Evolutionary conservation across 1,284 basidiomycete genomes (phyloP).

Genomic region (Mycosarcoma maydis): DNA sequence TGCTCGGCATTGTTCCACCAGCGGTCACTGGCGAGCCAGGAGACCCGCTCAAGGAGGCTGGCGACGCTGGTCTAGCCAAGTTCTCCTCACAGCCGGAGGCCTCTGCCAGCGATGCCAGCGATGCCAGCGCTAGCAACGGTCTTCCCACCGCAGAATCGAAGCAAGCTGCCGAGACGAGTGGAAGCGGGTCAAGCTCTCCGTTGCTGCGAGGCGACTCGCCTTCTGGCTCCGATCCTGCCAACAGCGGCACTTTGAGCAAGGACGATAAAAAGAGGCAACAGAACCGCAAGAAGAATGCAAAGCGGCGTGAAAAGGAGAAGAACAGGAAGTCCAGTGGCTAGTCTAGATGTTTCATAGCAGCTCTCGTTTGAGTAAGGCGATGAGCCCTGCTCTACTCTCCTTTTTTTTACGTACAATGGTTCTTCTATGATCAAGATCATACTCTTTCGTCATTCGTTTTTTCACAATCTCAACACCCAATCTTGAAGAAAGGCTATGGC

Average conservation of each 20-base stretch:
- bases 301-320: slow-evolving; percentile 44
- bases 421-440: too few species aligned
- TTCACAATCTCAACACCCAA: too few species aligned
- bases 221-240: slow-evolving; percentile 34
- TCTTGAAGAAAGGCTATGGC: too few species aligned
- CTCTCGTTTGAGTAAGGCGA: too few species aligned
- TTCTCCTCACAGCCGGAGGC: slow-evolving; percentile 10
- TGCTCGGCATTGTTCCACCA: slow-evolving; percentile 49
- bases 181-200: slow-evolving; percentile 28
- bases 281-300: slow-evolving; percentile 46
- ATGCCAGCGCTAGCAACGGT: slow-evolving; percentile 6
- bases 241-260: slow-evolving; percentile 31
- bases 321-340: slow-evolving; percentile 27
- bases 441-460: too few species aligned
- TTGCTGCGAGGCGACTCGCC: slow-evolving; percentile 30
- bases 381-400: too few species aligned
- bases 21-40: slow-evolving; percentile 35
- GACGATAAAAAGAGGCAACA: slow-evolving; percentile 43
- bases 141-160: slow-evolving; percentile 6
- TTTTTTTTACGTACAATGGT: too few species aligned
- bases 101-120: not conserved
- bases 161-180: slow-evolving; percentile 1
- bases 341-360: not conserved
- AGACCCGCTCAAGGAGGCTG: slow-evolving; percentile 23
- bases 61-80: slow-evolving; percentile 7